These are phyloP conservation scores for Penicillium paradoxum DNA, from an alignment of 495 filamentous ascomycete species.

Conservation along the genomic window DNA sequence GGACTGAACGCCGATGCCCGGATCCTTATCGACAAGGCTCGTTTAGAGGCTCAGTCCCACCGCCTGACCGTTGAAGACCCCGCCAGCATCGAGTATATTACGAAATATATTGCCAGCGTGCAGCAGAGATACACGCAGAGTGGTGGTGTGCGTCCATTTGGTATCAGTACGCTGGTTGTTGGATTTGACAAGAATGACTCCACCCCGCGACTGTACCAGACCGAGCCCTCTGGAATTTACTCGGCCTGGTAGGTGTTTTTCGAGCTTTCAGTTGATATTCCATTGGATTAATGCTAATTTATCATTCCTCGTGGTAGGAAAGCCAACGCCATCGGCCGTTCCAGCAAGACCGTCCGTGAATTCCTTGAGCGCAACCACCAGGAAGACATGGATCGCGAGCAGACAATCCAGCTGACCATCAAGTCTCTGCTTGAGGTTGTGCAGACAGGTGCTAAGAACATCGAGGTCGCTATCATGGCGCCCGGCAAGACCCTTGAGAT, in stretches of 20 bases:
- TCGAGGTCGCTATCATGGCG: conserved; percentile 98
- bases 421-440: conserved; percentile 98
- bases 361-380: conserved; percentile 98
- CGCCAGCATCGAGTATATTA: conserved; percentile 97
- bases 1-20: conserved; percentile 96
- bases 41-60: conserved; percentile 95
- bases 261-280: not conserved
- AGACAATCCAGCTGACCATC: conserved; percentile 94
- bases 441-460: conserved; percentile 98
- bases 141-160: conserved; percentile 94
- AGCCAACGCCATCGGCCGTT: conserved; percentile 96
- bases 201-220: conserved; percentile 87
- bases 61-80: conserved; percentile 97
- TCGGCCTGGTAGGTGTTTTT: conserved; percentile 74
- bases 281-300: conserved; percentile 8
- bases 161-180: conserved; percentile 94
- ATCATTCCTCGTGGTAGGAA: conserved; percentile 58
- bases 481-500: conserved; percentile 91
- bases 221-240: conserved; percentile 96
- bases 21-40: conserved; percentile 95
- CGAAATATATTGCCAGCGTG: conserved; percentile 94
- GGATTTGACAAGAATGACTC: conserved; percentile 92
- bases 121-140: conserved; percentile 98
- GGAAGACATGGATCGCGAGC: conserved; percentile 90
- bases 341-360: conserved; percentile 96